Conservation (phyloP, 129 eudicot species). For the Helianthus annuus region DNA sequence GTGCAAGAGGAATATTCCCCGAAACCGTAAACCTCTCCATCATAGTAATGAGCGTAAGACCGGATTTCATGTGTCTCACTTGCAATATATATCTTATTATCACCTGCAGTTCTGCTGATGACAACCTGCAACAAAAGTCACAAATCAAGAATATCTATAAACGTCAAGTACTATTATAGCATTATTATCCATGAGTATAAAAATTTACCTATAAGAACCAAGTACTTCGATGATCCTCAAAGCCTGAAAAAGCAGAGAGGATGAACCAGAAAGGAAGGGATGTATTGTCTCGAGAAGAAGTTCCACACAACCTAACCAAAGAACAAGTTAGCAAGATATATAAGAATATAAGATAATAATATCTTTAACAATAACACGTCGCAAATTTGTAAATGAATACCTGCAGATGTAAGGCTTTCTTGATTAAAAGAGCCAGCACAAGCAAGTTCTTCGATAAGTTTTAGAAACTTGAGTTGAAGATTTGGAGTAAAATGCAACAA, state of each 20-base stretch:
- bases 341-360: constrained; percentile 21
- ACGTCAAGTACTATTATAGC: not conserved
- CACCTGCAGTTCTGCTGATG: constrained; percentile 81
- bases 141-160: not conserved
- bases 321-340: constrained; percentile 9
- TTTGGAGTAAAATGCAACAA: constrained; percentile 82
- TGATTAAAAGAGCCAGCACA: constrained; percentile 81
- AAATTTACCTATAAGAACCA: constrained; percentile 82
- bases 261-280: constrained; percentile 82
- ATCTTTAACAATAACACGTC: not conserved
- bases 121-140: constrained; percentile 57
- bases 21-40: constrained; percentile 78
- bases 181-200: not conserved
- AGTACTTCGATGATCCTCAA: constrained; percentile 90
- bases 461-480: constrained; percentile 77
- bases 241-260: constrained; percentile 67
- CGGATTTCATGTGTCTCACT: constrained; percentile 61
- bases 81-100: constrained; percentile 83
- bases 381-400: constrained; percentile 41
- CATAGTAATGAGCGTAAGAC: constrained; percentile 72
- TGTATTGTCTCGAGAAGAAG: constrained; percentile 85
- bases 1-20: constrained; percentile 81
- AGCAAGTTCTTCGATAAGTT: constrained; percentile 74
- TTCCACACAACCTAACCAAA: constrained; percentile 81
- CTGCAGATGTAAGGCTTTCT: constrained; percentile 96